Conservation (phyloP, 2,329 filamentous ascomycete genomes). For the Geoglossum cookeanum region DNA sequence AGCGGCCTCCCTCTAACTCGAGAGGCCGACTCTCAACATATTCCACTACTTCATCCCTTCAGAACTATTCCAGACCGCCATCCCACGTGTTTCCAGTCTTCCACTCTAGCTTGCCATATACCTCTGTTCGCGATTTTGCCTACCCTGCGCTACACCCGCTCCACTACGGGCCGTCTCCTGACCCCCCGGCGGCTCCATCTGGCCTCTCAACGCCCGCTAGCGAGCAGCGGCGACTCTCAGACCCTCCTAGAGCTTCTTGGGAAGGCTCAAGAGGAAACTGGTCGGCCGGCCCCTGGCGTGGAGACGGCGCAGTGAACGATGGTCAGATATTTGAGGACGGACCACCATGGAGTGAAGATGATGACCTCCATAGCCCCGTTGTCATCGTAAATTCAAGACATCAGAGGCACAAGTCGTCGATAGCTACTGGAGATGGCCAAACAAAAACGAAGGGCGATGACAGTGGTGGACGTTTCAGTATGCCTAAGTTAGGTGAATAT, state of each 20-base stretch:
- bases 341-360: constrained; percentile 86
- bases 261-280: constrained; percentile 43
- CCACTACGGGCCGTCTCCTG: constrained; percentile 82
- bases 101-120: constrained; percentile 69
- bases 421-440: constrained; percentile 18
- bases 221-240: constrained; percentile 62
- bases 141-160: constrained; percentile 67
- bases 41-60: constrained; percentile 36
- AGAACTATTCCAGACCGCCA: constrained; percentile 50
- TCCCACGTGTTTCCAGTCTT: constrained; percentile 72
- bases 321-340: constrained; percentile 41
- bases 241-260: constrained; percentile 56
- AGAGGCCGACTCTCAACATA: constrained; percentile 66
- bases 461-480: not conserved
- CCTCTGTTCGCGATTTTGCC: constrained; percentile 90
- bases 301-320: constrained; percentile 13
- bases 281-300: constrained; percentile 29
- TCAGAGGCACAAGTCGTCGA: constrained; percentile 54
- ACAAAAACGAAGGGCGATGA: constrained; percentile 6
- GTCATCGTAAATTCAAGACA: constrained; percentile 57
- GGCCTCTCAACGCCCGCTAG: constrained; percentile 70
- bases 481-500: constrained; percentile 20
- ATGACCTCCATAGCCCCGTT: constrained; percentile 76
- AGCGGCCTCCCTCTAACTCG: constrained; percentile 57
- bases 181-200: constrained; percentile 42